phyloP scores from a whole-genome alignment of 495 filamentous ascomycete species.

The Tuber umbilicatum region DNA sequence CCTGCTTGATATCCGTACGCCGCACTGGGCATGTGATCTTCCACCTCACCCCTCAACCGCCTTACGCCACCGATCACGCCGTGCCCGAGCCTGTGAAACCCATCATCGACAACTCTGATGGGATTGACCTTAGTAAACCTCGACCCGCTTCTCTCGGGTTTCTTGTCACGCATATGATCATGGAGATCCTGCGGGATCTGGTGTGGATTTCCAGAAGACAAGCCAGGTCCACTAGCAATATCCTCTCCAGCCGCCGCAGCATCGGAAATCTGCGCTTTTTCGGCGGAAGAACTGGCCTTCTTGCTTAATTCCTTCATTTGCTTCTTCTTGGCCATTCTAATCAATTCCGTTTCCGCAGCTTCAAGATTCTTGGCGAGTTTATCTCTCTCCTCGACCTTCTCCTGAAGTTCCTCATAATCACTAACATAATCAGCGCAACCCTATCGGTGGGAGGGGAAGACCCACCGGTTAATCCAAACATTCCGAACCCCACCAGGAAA shows the following conservation, averaged over 20 bases:
- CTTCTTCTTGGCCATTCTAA: slow-evolving; percentile 68
- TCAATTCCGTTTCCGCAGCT: slow-evolving; percentile 73
- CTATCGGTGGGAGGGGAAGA: not conserved
- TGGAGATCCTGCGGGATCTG: slow-evolving; percentile 49
- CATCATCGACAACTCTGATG: slow-evolving; percentile 47
- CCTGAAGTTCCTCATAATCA: slow-evolving; percentile 76
- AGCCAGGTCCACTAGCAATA: slow-evolving; percentile 50
- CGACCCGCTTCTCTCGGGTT: slow-evolving; percentile 46
- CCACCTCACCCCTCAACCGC: slow-evolving; percentile 25
- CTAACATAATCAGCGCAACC: slow-evolving; percentile 11
- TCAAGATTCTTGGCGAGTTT: slow-evolving; percentile 68
- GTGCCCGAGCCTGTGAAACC: slow-evolving; percentile 57
- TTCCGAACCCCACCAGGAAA: slow-evolving; percentile 94
- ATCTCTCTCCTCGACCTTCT: slow-evolving; percentile 75
- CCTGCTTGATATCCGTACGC: slow-evolving; percentile 28
- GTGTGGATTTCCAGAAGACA: slow-evolving; percentile 79
- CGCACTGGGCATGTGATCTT: slow-evolving; percentile 28
- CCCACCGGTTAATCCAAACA: slow-evolving; percentile 81
- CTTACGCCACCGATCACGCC: slow-evolving; percentile 44
- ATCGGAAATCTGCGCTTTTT: slow-evolving; percentile 11
- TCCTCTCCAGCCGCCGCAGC: slow-evolving; percentile 15
- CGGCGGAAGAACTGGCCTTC: slow-evolving; percentile 54
- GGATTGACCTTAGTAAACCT: slow-evolving; percentile 45
- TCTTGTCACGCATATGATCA: slow-evolving; percentile 37
- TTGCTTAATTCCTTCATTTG: slow-evolving; percentile 60